phyloP scores from a whole-genome alignment of 2,329 filamentous ascomycete genomes.

The Venturia nashicola region DNA sequence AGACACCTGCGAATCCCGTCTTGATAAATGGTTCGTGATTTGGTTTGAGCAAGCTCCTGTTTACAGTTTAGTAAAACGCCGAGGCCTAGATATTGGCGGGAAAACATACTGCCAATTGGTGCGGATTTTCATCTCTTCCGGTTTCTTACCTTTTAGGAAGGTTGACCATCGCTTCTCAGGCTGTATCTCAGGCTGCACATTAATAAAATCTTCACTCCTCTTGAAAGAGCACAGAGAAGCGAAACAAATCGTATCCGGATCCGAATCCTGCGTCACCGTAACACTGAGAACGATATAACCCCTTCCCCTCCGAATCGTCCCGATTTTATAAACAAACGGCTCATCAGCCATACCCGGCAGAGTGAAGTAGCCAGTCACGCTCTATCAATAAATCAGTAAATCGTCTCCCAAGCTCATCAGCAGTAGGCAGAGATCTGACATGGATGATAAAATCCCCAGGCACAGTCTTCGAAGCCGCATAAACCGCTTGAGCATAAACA shows the following conservation, averaged over 20 bases:
- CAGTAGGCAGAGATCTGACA: background rate
- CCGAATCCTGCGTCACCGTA: slow-evolving; percentile 5
- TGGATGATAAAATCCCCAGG: slow-evolving; percentile 1
- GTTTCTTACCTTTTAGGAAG: slow-evolving; percentile 1
- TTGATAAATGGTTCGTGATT: background rate
- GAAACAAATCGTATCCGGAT: slow-evolving; percentile 4
- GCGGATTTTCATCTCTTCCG: background rate
- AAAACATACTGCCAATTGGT: background rate
- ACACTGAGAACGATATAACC: slow-evolving; percentile 6
- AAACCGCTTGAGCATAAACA: slow-evolving; percentile 10
- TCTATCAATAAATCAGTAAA: background rate
- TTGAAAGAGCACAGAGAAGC: slow-evolving; percentile 8
- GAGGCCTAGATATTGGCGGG: too few relatives aligned
- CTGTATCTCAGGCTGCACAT: slow-evolving; percentile 1
- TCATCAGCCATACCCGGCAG: slow-evolving; percentile 6
- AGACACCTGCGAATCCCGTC: background rate
- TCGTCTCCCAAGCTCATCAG: background rate
- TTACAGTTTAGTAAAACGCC: background rate
- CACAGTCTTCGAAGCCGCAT: slow-evolving; percentile 8
- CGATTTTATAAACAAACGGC: slow-evolving; percentile 1
- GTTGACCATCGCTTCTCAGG: background rate
- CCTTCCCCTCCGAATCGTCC: background rate
- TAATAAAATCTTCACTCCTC: slow-evolving; percentile 3
- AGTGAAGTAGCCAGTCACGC: slow-evolving; percentile 9
- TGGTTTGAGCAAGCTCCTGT: background rate